Evolutionary conservation across 2,329 filamentous ascomycete genomes (phyloP).

Genomic region (Cryphonectria nitschkei): DNA sequence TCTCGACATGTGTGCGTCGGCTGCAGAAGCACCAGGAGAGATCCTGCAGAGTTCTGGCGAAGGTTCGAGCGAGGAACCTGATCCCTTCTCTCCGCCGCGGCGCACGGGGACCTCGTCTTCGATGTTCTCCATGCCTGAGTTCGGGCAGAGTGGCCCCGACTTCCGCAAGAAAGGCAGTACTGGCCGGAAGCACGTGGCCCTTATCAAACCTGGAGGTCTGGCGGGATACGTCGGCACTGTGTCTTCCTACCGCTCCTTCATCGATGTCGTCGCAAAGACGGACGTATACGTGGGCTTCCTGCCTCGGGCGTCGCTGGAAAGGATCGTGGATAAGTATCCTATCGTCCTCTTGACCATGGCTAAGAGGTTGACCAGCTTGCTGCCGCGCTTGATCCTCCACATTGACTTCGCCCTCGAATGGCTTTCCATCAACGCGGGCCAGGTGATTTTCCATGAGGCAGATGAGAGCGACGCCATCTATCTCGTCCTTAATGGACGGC

Average conservation of each 20-base stretch:
- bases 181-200: conserved; percentile 71
- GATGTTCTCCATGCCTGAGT: conserved; percentile 35
- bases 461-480: conserved; percentile 99
- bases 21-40: conserved; percentile 56
- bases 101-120: conserved; percentile 27
- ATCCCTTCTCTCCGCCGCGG: conserved; percentile 31
- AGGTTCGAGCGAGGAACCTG: conserved; percentile 40
- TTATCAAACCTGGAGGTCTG: conserved; percentile 92
- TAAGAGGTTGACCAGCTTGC: conserved; percentile 85
- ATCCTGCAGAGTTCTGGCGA: conserved; percentile 44
- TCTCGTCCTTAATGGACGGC: conserved; percentile 90
- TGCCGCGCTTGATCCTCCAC: conserved; percentile 88
- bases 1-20: conserved; percentile 86
- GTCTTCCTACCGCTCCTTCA: conserved; percentile 93
- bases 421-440: conserved; percentile 94
- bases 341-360: conserved; percentile 94
- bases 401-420: conserved; percentile 99
- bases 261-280: conserved; percentile 95
- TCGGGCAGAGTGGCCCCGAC: conserved; percentile 38
- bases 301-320: conserved; percentile 80
- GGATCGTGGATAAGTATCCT: conserved; percentile 90
- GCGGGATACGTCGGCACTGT: conserved; percentile 94
- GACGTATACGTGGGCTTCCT: conserved; percentile 98
- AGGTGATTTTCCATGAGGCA: conserved; percentile 90
- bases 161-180: conserved; percentile 51